Base-by-base conservation (phyloP, 495 filamentous ascomycete genomes). In the Neurospora pannonica region DNA sequence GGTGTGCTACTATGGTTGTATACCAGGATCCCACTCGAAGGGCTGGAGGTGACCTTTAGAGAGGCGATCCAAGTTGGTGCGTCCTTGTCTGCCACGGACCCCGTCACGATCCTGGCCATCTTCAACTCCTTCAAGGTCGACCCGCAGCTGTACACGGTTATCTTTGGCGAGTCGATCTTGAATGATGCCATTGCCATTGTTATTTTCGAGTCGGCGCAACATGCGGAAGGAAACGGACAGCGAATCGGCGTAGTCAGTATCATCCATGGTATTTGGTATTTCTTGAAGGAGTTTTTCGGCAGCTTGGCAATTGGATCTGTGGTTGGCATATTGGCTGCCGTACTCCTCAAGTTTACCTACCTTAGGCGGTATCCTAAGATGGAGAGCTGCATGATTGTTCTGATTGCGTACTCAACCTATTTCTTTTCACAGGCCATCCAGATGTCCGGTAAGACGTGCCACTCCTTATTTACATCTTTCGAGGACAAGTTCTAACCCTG, bases 111-210 rank as follows among this genome's bases (percentile, higher is more conserved):
- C 77, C 86, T 99, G 39, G 96, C 96, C 71, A 99, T 99, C 73
- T 99, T 99, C 89, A 99, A 97, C 80, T 92, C 97, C 2, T 98
- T 98, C 86, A 97, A 98, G 83, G 96, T 99, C 71, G 96, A 99
- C 81, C 96, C 96, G 11, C 98, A 98, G 83, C 88, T 99, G 6
- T 99, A 99, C 81, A 99, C 96, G 8, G 88, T 98, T 77, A 98
- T 99, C 74, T 99, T 99, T 81, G 96, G 96, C 77, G 96, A 99
- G 82, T 97, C 95, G 39, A 98, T 99, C 71, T 84, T 99, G 70
- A 99, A 99, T 81, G 96, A 99, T 86, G 96, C 96, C 21, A 93
- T 99, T 77, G 96, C 96, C 54, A 99, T 99, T 80, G 96, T 99
- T 74, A 89, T 99, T 77, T 99, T 98, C 83, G 97, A 99, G 84